A percentile compares a stretch with the other conserved stretches of the same genome.
Evolutionary conservation across 2,329 filamentous ascomycete species (phyloP).

Genomic region (Helotiales sp.): DNA sequence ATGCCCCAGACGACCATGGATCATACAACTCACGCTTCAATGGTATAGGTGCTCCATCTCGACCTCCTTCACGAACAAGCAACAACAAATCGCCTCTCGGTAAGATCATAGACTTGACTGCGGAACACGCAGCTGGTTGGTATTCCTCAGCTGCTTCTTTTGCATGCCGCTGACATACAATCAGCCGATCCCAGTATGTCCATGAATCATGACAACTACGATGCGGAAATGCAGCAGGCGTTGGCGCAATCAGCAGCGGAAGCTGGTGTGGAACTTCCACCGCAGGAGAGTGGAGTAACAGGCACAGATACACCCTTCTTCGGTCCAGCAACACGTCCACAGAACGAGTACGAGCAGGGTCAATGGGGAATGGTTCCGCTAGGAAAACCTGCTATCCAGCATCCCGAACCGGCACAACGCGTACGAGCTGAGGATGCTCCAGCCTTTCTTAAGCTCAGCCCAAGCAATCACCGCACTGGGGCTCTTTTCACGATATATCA

Average conservation of each 20-base stretch:
- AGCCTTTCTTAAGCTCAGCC: conserved; percentile 52
- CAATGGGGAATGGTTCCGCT: conserved; percentile 60
- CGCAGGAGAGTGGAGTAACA: conserved; percentile 54
- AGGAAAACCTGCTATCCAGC: conserved; percentile 31
- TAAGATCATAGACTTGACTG: conserved; percentile 50
- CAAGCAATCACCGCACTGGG: conserved; percentile 42
- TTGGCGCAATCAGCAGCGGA: too few relatives aligned
- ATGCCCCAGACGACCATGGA: conserved; percentile 48
- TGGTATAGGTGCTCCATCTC: conserved; percentile 44
- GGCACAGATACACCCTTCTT: conserved; percentile 47
- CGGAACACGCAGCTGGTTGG: conserved; percentile 44
- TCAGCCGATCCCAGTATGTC: conserved; percentile 39
- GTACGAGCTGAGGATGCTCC: conserved; percentile 48
- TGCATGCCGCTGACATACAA: conserved; percentile 8
- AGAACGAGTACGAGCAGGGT: conserved; percentile 58
- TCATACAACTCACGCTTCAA: conserved; percentile 37
- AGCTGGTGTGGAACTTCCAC: too few relatives aligned
- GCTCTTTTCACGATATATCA: conserved; percentile 59
- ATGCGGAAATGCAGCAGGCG: conserved; percentile 57
- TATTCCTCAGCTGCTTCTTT: conserved; percentile 14
- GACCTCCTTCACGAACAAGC: conserved; percentile 59
- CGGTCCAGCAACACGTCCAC: conserved; percentile 56
- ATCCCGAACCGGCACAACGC: conserved; percentile 40
- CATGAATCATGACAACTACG: conserved; percentile 35
- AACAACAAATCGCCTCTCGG: conserved; percentile 58